Base-by-base conservation (phyloP, 2,329 filamentous ascomycete species). In the Xylaria sp. region DNA sequence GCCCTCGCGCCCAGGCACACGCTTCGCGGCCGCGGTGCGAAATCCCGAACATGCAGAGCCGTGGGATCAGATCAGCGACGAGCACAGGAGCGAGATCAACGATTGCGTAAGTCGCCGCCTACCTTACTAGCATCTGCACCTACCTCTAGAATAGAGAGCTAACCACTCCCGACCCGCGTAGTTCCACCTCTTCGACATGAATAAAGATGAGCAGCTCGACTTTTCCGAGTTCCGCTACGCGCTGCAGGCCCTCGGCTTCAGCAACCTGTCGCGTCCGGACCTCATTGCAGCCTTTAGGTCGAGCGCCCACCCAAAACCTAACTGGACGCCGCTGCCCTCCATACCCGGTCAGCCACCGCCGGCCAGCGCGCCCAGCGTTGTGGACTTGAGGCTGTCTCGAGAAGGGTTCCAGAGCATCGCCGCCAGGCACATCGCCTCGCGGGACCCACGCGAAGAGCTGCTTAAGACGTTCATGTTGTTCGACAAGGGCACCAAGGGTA, bases 221-320 rank as follows among this genome's bases (percentile, higher is more conserved):
- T 98, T 97, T 85, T 96, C 98, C 83, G 96, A 99, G 82, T 93
- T 98, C 79, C 95, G 96, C 81, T 96, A 98, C 82, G 94, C 95
- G 69, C 90, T 98, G 76, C 96, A 97, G 79, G 96, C 96, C 3
- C 89, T 99, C 1, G 96, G 96, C 72, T 98, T 98, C 83, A 75
- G 72, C 30, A 93, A 97, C 76, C 85, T 97, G 58, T 88, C 93
- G 67, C 97, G 97, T 80, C 85, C 89, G 70, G 93, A 97, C 75
- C 93, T 97, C 69, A 90, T 95, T 75, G 84, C 87, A 54, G 89
- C 97, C 70, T 87, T 99, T 69, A 92, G 93, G 67, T 86, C 89
- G n/a, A 90, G 96, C 80, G 96, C 94, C 71, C 86, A 92, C 2
- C 87, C 92, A 30, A 89, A 88, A n/a, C 82, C 86, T 72, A 86